phyloP scores from a whole-genome alignment of 371 early-diverging fungal species.

The Mortierella sp. region DNA sequence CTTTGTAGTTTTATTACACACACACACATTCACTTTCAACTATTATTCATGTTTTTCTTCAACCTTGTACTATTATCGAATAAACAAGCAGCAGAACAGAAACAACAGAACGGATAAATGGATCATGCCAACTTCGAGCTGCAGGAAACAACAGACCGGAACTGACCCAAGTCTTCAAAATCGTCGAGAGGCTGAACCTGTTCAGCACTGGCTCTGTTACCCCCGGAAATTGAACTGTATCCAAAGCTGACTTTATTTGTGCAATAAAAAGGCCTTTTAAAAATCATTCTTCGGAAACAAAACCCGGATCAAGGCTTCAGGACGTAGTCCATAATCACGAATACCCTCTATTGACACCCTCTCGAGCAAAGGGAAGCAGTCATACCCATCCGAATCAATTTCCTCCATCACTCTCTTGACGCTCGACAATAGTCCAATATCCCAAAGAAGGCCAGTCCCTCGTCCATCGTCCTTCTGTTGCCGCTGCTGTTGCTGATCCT shows the following conservation, averaged over 20 bases:
- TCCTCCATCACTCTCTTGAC: not conserved
- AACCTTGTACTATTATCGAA: not conserved
- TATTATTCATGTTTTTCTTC: not conserved
- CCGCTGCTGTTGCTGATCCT: not conserved
- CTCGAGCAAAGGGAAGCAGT: not conserved
- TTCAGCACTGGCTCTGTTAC: too few relatives aligned
- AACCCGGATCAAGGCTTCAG: not conserved
- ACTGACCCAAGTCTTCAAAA: too few relatives aligned
- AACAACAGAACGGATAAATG: not conserved
- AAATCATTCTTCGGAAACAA: too few relatives aligned
- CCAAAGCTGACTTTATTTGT: too few relatives aligned
- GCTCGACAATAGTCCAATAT: not conserved
- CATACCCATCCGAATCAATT: not conserved
- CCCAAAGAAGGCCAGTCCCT: not conserved
- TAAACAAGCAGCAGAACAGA: constrained; percentile 10
- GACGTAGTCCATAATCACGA: not conserved
- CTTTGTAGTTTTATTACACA: constrained; percentile 13
- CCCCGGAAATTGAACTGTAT: too few relatives aligned
- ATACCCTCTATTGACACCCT: not conserved
- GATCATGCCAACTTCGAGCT: too few relatives aligned
- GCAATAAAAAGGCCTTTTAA: too few relatives aligned
- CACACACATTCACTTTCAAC: not conserved
- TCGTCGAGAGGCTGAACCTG: too few relatives aligned
- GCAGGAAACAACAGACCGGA: too few relatives aligned
- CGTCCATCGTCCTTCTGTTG: not conserved